Evolutionary conservation across 768 basidiomycete species (phyloP), one percentile per base, ranked within the genome.

Genomic region (Sistotremastrum niveocremeum): DNA sequence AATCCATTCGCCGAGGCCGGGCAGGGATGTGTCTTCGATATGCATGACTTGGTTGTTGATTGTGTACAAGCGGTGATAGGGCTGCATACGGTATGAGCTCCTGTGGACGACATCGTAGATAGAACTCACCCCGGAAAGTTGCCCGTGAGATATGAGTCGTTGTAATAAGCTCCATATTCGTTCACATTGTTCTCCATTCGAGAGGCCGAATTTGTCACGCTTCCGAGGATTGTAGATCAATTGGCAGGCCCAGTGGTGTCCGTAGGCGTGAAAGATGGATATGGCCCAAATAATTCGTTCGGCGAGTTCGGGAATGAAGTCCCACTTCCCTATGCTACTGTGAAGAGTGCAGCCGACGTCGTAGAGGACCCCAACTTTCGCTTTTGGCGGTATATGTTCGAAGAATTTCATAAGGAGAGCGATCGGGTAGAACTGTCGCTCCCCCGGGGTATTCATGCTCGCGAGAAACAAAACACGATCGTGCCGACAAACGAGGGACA

Each of bases 371-470:
- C 51, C 42, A 4, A 65, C 51, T 1, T 58, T 65, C 9, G 60
- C 55, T 0, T 50, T 1, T 0, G 48, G n/a, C 0, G 68, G 70
- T 1, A 70, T 41, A 0, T 58, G 42, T 0, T 44, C 45, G 39
- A 57, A 60, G 1, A 68, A 47, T 29, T 60, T 49, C 31, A 60
- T 46, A 4, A 70, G 49, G 0, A 68, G 53, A 0, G 65, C 54
- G 3, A 70, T 52, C 20, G 59, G 55, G 49, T 63, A 69, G 20
- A 66, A 60, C 43, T 69, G 63, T 47, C 65, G 53, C 46, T 69
- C 61, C 4, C 67, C 63, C 8, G 64, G 57, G 1, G 63, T 56
- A 46, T 65, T 60, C 11, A 72, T 66, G 43, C 72, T 68, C n/a
- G 62, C 61, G 2, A 67, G 47, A 30, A 63, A 63, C 0, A 69